Base-by-base conservation (phyloP, 2,329 filamentous ascomycete species). In the Exserohilum rostratum region DNA sequence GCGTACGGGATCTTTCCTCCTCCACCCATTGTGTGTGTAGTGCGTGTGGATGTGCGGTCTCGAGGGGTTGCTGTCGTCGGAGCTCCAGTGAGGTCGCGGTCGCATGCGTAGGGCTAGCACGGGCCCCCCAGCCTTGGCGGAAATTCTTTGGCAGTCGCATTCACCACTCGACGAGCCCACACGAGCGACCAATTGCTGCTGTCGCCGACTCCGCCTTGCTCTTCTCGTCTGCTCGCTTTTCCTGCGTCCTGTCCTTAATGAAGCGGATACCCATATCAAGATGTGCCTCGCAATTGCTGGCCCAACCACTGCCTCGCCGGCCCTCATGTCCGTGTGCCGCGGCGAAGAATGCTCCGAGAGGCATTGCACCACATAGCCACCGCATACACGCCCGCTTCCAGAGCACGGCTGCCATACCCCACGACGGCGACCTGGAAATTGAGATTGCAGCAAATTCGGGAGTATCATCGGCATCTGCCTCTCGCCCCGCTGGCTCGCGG, bases 1-100 rank as follows among this genome's bases (percentile, higher is more conserved):
- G 37, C 71, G 53, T 83, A 90, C 85, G 86, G 84, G 66, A 90
- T 84, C 79, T 90, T 90, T 78, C 85, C 88, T 82, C 92, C 91
- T 80, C 71, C 72, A 57, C 72, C 72, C 72, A 74, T 74, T 54
- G 68, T 73, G 66, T 90, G 90, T 90, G 90, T 74, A 53, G 68
- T 73, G 66, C 90, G 90, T 90, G 90, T 88, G 64, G 88, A 62
- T 59, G 59, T 66, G 65, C 52, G 60, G 50, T 27, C 63, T 60
- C 52, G 55, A 50, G 50, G 58, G 52, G 50, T 51, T 50, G 52
- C 43, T 50, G 57, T 61, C 45, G 48, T 48, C 15, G 48, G 53
- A 58, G 61, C 59, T 66, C 50, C 52, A 43, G 37, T 57, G 63
- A 57, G 57, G 60, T 69, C 44, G 57, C 57, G 65, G 56, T 64